These are phyloP conservation scores for Nadsonia commutata DNA, from an alignment of 1,139 yeast genomes.

Conservation along the genomic window DNA sequence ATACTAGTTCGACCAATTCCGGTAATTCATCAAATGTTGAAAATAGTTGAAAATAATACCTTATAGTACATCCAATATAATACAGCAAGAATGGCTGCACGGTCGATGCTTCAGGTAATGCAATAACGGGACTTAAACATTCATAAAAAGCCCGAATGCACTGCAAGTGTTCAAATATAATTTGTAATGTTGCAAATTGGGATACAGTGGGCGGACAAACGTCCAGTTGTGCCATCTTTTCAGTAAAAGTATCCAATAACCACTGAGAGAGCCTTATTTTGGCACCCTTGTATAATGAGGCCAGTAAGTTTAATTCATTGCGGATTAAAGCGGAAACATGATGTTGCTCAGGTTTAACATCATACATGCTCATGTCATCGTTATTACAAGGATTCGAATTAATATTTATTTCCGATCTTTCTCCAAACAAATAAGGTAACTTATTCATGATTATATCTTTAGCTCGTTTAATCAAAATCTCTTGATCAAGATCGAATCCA, in stretches of 20 bases:
- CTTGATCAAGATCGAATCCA: slow-evolving; percentile 8
- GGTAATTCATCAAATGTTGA: background rate
- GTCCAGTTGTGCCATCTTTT: background rate
- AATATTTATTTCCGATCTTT: background rate
- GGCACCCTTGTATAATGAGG: background rate
- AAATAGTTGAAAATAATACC: background rate
- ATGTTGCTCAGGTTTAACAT: background rate
- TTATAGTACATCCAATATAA: background rate
- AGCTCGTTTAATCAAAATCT: slow-evolving; percentile 5
- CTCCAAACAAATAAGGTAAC: slow-evolving; percentile 7
- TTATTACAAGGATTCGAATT: background rate
- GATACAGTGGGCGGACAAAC: background rate
- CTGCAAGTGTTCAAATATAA: background rate
- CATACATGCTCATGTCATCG: background rate
- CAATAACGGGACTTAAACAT: background rate
- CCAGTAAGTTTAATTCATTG: background rate
- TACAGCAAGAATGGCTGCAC: background rate
- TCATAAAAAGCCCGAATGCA: background rate
- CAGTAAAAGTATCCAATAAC: background rate
- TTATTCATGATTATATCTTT: slow-evolving; percentile 1
- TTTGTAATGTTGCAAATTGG: background rate
- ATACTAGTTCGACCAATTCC: background rate
- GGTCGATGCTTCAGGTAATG: background rate
- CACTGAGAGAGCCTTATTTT: background rate
- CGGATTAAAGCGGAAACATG: background rate